phyloP scores from a whole-genome alignment of 2,329 filamentous ascomycete genomes.

The Xylariaceae sp. region DNA sequence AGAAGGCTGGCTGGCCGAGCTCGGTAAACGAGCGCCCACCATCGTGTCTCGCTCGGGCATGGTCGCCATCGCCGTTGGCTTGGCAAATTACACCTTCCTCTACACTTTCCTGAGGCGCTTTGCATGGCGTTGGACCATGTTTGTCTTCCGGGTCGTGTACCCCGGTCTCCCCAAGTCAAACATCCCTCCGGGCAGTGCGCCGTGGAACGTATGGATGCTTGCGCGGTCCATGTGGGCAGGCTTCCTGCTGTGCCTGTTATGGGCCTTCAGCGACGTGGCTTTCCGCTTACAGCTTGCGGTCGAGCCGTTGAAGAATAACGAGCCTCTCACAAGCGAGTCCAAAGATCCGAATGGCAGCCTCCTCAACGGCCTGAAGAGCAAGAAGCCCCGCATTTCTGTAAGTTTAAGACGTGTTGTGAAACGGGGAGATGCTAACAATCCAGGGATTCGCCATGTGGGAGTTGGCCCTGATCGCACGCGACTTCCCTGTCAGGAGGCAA shows the following conservation, averaged over 20 bases:
- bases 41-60: conserved; percentile 17
- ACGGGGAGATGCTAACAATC: conserved; percentile 8
- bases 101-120: conserved; percentile 58
- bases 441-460: conserved; percentile 89
- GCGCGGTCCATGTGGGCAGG: conserved; percentile 54
- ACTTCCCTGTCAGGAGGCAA: conserved; percentile 67
- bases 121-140: conserved; percentile 63
- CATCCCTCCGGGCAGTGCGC: conserved; percentile 51
- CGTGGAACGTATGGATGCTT: conserved; percentile 48
- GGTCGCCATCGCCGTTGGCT: conserved; percentile 27
- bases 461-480: conserved; percentile 67
- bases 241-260: conserved; percentile 60
- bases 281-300: conserved; percentile 77
- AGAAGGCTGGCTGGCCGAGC: conserved; percentile 20
- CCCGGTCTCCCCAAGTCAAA: conserved; percentile 62
- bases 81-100: conserved; percentile 42
- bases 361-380: conserved; percentile 73
- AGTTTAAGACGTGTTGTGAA: conserved; percentile 17
- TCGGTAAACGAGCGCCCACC: conserved; percentile 34
- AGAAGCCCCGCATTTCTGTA: conserved; percentile 69
- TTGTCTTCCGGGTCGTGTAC: conserved; percentile 64
- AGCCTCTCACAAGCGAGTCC: conserved; percentile 74
- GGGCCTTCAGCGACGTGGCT: conserved; percentile 67
- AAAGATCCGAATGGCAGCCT: conserved; percentile 90
- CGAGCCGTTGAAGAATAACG: conserved; percentile 75